phyloP scores from a whole-genome alignment of 2,329 filamentous ascomycete genomes.

The Cercospora sesami region DNA sequence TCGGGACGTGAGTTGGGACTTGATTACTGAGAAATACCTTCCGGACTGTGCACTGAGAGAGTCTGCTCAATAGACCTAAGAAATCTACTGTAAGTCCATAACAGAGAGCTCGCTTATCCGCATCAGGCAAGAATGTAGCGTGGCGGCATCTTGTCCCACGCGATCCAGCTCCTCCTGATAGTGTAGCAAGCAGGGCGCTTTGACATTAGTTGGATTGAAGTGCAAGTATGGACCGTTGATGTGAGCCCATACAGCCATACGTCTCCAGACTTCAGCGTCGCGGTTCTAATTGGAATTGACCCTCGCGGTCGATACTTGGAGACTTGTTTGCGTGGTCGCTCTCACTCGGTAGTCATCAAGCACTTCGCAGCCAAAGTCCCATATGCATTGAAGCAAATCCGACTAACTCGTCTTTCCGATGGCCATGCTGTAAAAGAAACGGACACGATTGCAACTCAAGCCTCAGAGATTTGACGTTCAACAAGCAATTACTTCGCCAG shows the following conservation, averaged over 20 bases:
- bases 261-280: background rate
- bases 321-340: background rate
- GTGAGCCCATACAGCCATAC: background rate
- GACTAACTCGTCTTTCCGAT: background rate
- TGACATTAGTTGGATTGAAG: background rate
- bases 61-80: background rate
- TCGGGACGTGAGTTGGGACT: background rate
- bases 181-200: background rate
- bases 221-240: background rate
- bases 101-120: background rate
- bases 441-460: background rate
- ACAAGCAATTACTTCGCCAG: background rate
- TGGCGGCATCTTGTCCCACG: background rate
- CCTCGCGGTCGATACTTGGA: background rate
- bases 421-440: no score
- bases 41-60: background rate
- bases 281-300: background rate
- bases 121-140: background rate
- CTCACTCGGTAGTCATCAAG: background rate
- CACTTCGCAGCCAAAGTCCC: background rate
- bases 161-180: background rate
- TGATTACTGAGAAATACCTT: background rate
- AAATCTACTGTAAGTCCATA: background rate
- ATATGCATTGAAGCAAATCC: background rate
- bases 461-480: background rate